phyloP scores from a whole-genome alignment of 1,139 yeast species.

The Geotrichum citri-aurantii region DNA sequence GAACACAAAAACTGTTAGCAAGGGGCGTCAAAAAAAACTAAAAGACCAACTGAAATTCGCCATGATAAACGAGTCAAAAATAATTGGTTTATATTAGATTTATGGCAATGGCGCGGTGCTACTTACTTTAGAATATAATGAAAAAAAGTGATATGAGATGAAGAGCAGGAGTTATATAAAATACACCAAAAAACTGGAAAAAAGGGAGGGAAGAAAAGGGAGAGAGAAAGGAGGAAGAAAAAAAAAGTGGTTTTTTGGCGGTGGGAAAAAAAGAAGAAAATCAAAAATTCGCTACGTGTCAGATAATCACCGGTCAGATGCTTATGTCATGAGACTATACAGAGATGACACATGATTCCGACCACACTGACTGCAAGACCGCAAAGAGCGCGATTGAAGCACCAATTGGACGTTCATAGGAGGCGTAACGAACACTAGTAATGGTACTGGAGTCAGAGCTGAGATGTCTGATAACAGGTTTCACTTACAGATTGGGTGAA shows the following conservation, averaged over 20 bases:
- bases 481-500: too few species aligned
- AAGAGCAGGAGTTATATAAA: background rate
- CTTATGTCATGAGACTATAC: background rate
- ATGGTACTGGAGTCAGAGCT: too few species aligned
- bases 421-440: too few species aligned
- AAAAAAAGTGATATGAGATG: background rate
- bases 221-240: background rate
- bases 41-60: background rate
- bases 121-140: background rate
- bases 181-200: too few species aligned
- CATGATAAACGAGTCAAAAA: background rate
- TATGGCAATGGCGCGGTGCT: too few species aligned
- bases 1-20: background rate
- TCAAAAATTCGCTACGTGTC: slow-evolving; percentile 14
- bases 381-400: background rate
- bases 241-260: background rate
- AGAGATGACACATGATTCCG: background rate
- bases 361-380: background rate
- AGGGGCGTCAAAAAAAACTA: background rate
- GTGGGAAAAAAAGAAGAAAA: slow-evolving; percentile 2
- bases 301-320: slow-evolving; percentile 1
- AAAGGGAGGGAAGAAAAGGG: slow-evolving; percentile 1
- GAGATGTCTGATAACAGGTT: too few species aligned
- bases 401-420: too few species aligned
- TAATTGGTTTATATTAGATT: background rate